Evolutionary conservation across 495 filamentous ascomycete species (phyloP).

Genomic region (Tuber brumale): DNA sequence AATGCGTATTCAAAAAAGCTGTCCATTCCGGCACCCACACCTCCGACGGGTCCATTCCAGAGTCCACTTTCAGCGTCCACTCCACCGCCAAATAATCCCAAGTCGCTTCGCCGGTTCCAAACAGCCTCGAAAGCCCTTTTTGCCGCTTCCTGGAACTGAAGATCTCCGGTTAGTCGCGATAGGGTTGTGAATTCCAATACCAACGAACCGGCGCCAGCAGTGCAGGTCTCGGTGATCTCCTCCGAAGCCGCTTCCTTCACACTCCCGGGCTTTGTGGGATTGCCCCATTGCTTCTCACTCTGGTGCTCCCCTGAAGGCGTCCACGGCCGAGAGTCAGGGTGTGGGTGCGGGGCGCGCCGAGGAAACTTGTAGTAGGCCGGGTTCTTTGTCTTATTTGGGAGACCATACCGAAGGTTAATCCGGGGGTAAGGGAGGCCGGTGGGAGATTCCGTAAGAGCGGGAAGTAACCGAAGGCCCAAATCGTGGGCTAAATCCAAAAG

Average conservation of each 20-base stretch:
- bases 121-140: slow-evolving; percentile 94
- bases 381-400: slow-evolving; percentile 55
- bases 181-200: slow-evolving; percentile 87
- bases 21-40: slow-evolving; percentile 91
- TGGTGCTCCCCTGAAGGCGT: slow-evolving; percentile 28
- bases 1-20: slow-evolving; percentile 98
- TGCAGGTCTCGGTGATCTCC: slow-evolving; percentile 92
- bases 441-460: slow-evolving; percentile 73
- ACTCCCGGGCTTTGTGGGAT: slow-evolving; percentile 30
- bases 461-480: slow-evolving; percentile 72
- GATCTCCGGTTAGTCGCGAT: slow-evolving; percentile 80
- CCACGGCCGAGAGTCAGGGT: slow-evolving; percentile 33
- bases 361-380: slow-evolving; percentile 39
- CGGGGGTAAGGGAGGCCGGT: slow-evolving; percentile 92
- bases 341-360: slow-evolving; percentile 57
- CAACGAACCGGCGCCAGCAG: slow-evolving; percentile 88
- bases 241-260: slow-evolving; percentile 42
- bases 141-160: slow-evolving; percentile 75
- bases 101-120: slow-evolving; percentile 75
- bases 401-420: slow-evolving; percentile 87
- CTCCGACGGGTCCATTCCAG: slow-evolving; percentile 80
- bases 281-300: slow-evolving; percentile 34
- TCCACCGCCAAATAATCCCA: slow-evolving; percentile 83
- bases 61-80: slow-evolving; percentile 86
- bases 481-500: slow-evolving; percentile 78